Conservation (phyloP, 805 yeast genomes). For the Sugiyamaella marilandica region DNA sequence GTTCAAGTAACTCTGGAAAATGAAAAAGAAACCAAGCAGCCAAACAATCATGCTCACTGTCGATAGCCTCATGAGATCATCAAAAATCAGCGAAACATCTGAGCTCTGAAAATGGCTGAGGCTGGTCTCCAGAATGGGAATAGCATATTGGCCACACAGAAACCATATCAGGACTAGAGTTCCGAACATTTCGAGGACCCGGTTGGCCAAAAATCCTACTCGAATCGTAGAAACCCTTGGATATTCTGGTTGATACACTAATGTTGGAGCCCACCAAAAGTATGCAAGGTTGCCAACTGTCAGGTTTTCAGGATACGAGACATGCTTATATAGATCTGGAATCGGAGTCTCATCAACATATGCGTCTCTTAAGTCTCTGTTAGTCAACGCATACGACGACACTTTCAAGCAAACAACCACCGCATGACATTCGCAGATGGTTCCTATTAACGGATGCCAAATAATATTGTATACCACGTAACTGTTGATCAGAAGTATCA, state of each 20-base stretch:
- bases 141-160: conserved; percentile 39
- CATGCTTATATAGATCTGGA: conserved; percentile 33
- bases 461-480: conserved; percentile 33
- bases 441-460: conserved; percentile 42
- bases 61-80: conserved; percentile 37
- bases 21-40: conserved; percentile 40
- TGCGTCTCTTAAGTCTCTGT: conserved; percentile 40
- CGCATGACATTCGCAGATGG: conserved; percentile 39
- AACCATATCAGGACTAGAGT: conserved; percentile 35
- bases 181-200: conserved; percentile 35
- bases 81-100: conserved; percentile 29
- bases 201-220: conserved; percentile 30
- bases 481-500: conserved; percentile 30
- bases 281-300: conserved; percentile 34
- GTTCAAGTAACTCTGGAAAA: conserved; percentile 42
- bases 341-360: conserved; percentile 23
- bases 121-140: conserved; percentile 39
- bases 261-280: conserved; percentile 45
- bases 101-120: conserved; percentile 28
- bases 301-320: conserved; percentile 39
- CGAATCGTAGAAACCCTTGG: conserved; percentile 35
- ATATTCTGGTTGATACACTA: conserved; percentile 46
- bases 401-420: conserved; percentile 40
- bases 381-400: conserved; percentile 41
- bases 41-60: conserved; percentile 40